phyloP scores from a whole-genome alignment of 257 asterid species.

The Gentiana dahurica region DNA sequence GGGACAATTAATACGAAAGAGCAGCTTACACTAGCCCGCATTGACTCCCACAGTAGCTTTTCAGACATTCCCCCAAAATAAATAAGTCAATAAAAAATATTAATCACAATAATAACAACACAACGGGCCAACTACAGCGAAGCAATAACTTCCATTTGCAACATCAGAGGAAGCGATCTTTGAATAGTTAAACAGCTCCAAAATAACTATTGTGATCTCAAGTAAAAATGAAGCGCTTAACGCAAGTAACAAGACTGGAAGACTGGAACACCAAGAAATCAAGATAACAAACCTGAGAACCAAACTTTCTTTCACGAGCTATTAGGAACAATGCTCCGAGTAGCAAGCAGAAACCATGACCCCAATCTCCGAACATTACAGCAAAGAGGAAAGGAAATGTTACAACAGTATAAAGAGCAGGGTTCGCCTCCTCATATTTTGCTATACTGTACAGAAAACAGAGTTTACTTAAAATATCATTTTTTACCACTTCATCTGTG shows the following conservation, averaged over 20 bases:
- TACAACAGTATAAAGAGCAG: constrained; percentile 86
- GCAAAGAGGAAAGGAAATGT: constrained; percentile 99
- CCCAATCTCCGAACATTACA: constrained; percentile 99
- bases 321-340: constrained; percentile 77
- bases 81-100: too few relatives aligned
- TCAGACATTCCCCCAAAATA: neutral
- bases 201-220: neutral
- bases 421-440: constrained; percentile 93
- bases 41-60: too few relatives aligned
- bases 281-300: constrained; percentile 69
- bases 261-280: neutral
- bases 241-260: neutral
- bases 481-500: constrained; percentile 11
- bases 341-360: constrained; percentile 91
- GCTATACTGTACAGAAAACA: constrained; percentile 55
- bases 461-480: constrained; percentile 18
- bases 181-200: neutral
- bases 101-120: too few relatives aligned
- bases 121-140: too few relatives aligned
- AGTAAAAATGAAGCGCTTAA: neutral
- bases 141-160: too few relatives aligned
- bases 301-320: constrained; percentile 60
- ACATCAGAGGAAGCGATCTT: neutral
- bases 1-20: too few relatives aligned
- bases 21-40: too few relatives aligned